phyloP scores from a whole-genome alignment of 176 grass and related monocot genomes.

The Oryza meridionalis region DNA sequence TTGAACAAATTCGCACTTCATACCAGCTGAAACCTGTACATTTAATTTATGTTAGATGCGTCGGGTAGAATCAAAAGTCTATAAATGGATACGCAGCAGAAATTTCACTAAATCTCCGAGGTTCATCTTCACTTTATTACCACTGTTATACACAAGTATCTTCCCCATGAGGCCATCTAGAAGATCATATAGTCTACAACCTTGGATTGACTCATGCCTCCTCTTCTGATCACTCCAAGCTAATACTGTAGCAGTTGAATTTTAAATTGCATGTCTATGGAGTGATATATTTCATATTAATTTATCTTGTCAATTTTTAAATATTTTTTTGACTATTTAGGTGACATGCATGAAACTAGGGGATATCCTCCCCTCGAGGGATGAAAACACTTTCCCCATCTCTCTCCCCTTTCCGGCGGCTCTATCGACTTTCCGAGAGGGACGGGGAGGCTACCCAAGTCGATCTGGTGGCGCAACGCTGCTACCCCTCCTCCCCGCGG shows the following conservation, averaged over 20 bases:
- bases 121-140: slow-evolving; percentile 87
- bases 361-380: no score
- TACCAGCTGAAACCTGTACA: slow-evolving; percentile 65
- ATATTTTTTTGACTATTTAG: no score
- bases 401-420: no score
- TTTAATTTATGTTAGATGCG: background rate
- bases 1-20: slow-evolving; percentile 58
- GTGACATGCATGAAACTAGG: no score
- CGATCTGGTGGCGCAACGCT: no score
- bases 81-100: slow-evolving; percentile 10
- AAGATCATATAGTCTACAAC: slow-evolving; percentile 59
- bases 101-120: slow-evolving; percentile 57
- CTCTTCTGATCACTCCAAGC: slow-evolving; percentile 23
- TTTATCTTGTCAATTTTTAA: no score
- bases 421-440: no score
- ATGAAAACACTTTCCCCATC: no score
- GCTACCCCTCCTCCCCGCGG: no score
- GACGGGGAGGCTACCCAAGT: no score
- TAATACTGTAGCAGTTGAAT: background rate
- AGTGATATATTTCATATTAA: no score
- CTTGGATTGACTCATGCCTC: slow-evolving; percentile 17
- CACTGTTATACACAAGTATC: slow-evolving; percentile 70
- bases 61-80: slow-evolving; percentile 3
- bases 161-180: slow-evolving; percentile 72
- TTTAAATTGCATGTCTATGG: no score